phyloP scores from a whole-genome alignment of 192 early-diverging fungal species.

The Geranomyces variabilis region DNA sequence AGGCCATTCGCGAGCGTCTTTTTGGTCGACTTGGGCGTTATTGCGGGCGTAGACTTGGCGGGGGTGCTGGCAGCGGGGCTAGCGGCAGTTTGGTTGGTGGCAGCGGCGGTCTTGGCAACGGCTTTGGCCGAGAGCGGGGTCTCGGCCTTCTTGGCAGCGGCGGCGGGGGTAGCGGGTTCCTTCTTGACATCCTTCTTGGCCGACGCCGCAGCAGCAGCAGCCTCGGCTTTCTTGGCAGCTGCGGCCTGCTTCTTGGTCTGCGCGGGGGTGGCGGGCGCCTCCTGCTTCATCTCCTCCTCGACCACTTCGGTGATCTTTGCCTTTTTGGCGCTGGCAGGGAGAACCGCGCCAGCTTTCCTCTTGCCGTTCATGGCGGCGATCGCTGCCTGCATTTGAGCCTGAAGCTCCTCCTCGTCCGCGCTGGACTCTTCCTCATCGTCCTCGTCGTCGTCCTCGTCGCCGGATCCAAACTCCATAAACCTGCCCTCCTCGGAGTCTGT shows the following conservation, averaged over 20 bases:
- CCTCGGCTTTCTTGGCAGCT: conserved; percentile 33
- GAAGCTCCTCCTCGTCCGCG: conserved; percentile 34
- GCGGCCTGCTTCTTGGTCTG: conserved; percentile 37
- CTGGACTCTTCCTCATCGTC: conserved; percentile 46
- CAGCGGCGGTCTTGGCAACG: conserved; percentile 43
- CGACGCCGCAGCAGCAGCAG: conserved; percentile 40
- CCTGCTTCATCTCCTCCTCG: conserved; percentile 33
- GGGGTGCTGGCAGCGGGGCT: background rate
- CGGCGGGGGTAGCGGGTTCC: conserved; percentile 19
- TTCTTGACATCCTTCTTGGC: conserved; percentile 28
- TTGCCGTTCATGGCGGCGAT: conserved; percentile 34
- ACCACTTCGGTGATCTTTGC: conserved; percentile 49
- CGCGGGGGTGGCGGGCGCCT: conserved; percentile 37
- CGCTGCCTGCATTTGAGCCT: background rate
- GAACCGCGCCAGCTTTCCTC: conserved; percentile 17
- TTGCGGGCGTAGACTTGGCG: background rate
- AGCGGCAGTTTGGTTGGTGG: too few species aligned
- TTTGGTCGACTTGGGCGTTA: conserved; percentile 39
- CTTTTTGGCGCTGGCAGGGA: conserved; percentile 35
- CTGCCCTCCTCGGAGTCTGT: conserved; percentile 45
- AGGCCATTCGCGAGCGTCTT: conserved; percentile 71
- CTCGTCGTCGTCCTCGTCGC: conserved; percentile 43
- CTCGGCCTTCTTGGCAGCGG: conserved; percentile 33
- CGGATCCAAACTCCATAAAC: conserved; percentile 32
- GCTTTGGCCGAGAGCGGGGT: conserved; percentile 35